These are phyloP conservation scores for Microbotryum silenes-acaulis DNA, from an alignment of 1,284 basidiomycete species.

Conservation along the genomic window DNA sequence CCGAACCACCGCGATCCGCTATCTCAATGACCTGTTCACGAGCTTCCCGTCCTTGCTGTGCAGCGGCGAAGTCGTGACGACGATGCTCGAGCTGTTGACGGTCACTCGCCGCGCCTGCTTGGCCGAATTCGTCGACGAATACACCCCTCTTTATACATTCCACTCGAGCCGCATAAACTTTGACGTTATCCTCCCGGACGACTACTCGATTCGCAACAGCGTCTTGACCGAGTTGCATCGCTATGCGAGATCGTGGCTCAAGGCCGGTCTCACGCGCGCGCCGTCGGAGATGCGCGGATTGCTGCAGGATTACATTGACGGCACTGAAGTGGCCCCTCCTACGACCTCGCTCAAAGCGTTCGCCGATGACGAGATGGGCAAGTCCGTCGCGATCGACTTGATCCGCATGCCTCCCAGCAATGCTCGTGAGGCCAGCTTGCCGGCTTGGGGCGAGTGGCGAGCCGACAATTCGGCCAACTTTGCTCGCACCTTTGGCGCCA, in stretches of 20 bases:
- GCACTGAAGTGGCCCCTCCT: background rate
- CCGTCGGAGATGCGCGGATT: conserved; percentile 89
- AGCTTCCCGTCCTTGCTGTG: conserved; percentile 93
- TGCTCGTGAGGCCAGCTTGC: conserved; percentile 32
- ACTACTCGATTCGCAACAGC: conserved; percentile 75
- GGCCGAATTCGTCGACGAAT: conserved; percentile 87
- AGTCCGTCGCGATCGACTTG: conserved; percentile 76
- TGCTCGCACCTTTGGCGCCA: conserved; percentile 46
- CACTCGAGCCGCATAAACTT: conserved; percentile 63
- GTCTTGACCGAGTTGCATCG: conserved; percentile 67
- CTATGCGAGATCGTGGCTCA: conserved; percentile 73
- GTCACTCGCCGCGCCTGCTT: conserved; percentile 80
- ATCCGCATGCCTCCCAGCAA: conserved; percentile 46
- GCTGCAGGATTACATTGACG: conserved; percentile 52
- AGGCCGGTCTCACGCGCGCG: conserved; percentile 72
- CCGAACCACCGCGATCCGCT: conserved; percentile 71
- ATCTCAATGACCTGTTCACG: conserved; percentile 76
- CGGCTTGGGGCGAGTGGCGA: conserved; percentile 39
- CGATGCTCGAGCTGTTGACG: conserved; percentile 85
- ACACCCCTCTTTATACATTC: conserved; percentile 78
- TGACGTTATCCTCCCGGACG: conserved; percentile 74
- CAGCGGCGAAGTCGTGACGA: conserved; percentile 74
- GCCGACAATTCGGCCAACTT: conserved; percentile 37
- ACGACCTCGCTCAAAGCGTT: background rate
- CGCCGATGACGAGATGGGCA: conserved; percentile 71